phyloP scores from a whole-genome alignment of 1,139 yeast genomes.

The Torulaspora pretoriensis region DNA sequence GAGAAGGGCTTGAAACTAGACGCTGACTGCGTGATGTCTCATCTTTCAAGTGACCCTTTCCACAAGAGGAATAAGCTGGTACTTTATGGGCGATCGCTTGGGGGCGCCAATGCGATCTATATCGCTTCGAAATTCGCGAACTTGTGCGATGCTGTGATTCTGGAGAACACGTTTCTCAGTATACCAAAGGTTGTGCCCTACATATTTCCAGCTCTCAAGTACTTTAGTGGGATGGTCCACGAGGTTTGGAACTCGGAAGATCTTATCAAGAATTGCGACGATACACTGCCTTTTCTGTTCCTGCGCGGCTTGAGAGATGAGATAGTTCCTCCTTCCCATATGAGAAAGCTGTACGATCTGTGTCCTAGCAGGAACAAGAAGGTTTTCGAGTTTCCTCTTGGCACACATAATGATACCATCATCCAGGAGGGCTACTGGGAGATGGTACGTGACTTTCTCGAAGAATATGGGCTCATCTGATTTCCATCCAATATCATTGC shows the following conservation, averaged over 20 bases:
- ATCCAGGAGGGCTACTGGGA: slow-evolving; percentile 74
- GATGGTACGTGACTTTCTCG: slow-evolving; percentile 53
- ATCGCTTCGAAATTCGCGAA: slow-evolving; percentile 57
- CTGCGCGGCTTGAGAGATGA: slow-evolving; percentile 78
- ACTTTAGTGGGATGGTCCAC: slow-evolving; percentile 60
- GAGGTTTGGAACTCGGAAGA: slow-evolving; percentile 81
- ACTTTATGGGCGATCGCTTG: slow-evolving; percentile 84
- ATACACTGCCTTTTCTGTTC: slow-evolving; percentile 61
- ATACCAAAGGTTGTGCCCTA: slow-evolving; percentile 79
- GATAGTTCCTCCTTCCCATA: slow-evolving; percentile 84
- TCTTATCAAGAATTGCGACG: slow-evolving; percentile 50
- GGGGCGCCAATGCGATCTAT: slow-evolving; percentile 92
- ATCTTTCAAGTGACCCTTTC: slow-evolving; percentile 50
- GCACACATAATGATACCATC: slow-evolving; percentile 78
- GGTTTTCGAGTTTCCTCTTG: slow-evolving; percentile 51
- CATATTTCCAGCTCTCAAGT: slow-evolving; percentile 64
- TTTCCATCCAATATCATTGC: neutral
- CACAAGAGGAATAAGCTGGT: slow-evolving; percentile 50
- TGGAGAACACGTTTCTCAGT: slow-evolving; percentile 84
- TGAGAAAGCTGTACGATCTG: slow-evolving; percentile 56
- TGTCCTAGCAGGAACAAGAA: slow-evolving; percentile 46
- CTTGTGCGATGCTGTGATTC: slow-evolving; percentile 55
- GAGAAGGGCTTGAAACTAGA: slow-evolving; percentile 81
- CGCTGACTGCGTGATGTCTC: slow-evolving; percentile 68
- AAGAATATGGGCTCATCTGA: slow-evolving; percentile 19